phyloP scores from a whole-genome alignment of 2,329 filamentous ascomycete species.

The Botryotinia narcissicola region DNA sequence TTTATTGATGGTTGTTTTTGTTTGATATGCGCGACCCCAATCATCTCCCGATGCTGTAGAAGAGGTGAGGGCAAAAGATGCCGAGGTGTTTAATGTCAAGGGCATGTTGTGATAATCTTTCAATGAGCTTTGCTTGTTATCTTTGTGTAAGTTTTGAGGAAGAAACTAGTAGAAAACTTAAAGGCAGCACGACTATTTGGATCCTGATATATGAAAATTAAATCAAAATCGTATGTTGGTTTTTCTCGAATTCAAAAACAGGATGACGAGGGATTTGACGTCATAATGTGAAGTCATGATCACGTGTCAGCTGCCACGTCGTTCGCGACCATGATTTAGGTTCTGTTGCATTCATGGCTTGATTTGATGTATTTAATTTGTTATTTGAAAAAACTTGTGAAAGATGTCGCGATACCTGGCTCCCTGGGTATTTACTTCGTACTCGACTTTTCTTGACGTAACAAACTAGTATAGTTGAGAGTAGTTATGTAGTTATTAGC shows the following conservation, averaged over 20 bases:
- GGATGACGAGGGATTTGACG: slow-evolving; percentile 11
- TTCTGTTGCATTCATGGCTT: not conserved
- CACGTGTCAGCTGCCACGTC: not conserved
- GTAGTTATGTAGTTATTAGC: not conserved
- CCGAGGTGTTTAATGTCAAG: slow-evolving; percentile 16
- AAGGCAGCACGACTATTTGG: not conserved
- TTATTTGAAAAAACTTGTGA: not conserved
- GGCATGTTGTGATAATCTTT: slow-evolving; percentile 12
- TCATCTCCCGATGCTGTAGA: slow-evolving; percentile 14
- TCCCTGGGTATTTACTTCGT: not conserved
- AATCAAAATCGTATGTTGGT: not conserved
- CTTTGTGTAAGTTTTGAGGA: not conserved
- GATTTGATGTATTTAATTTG: not conserved
- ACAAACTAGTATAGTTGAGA: too few species aligned
- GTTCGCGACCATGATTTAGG: not conserved
- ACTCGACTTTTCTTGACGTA: not conserved
- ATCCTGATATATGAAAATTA: not conserved
- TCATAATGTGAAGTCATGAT: slow-evolving; percentile 15
- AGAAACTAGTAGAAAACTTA: not conserved
- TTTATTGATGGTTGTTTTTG: slow-evolving; percentile 14
- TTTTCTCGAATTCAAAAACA: not conserved
- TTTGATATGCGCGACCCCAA: slow-evolving; percentile 14
- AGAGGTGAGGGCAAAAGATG: slow-evolving; percentile 11
- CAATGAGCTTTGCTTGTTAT: not conserved
- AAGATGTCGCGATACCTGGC: too few species aligned